These are phyloP conservation scores for Penicillium fimorum DNA, from an alignment of 495 filamentous ascomycete genomes.

Conservation along the genomic window DNA sequence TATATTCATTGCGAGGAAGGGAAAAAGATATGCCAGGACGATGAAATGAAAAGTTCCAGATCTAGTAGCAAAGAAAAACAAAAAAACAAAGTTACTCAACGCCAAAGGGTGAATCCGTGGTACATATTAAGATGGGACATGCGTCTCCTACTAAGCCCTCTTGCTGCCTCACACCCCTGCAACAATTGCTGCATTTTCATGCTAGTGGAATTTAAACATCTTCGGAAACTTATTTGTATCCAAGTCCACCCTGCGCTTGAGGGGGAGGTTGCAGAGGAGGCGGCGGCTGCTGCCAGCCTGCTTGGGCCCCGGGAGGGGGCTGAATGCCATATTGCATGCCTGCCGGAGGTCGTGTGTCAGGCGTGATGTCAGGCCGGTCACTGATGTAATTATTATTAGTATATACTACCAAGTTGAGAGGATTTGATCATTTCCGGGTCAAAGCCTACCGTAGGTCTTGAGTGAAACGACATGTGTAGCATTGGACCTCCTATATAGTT, in stretches of 20 bases:
- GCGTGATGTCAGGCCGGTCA: conserved; percentile 48
- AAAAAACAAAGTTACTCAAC: background rate
- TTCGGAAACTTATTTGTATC: conserved; percentile 17
- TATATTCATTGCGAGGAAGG: background rate
- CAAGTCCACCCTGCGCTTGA: conserved; percentile 22
- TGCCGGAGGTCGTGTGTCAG: conserved; percentile 39
- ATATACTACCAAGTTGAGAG: conserved; percentile 1
- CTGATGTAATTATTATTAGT: conserved; percentile 19
- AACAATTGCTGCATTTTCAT: background rate
- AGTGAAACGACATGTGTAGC: conserved; percentile 52
- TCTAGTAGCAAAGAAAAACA: background rate
- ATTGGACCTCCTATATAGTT: conserved; percentile 46
- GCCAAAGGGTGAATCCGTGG: background rate
- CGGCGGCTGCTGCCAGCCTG: conserved; percentile 22
- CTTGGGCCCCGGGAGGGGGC: conserved; percentile 29
- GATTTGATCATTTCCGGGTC: background rate
- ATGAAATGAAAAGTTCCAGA: background rate
- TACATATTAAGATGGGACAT: background rate
- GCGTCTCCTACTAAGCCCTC: background rate
- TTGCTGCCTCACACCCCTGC: background rate
- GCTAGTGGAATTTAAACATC: background rate
- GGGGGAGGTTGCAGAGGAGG: conserved; percentile 23
- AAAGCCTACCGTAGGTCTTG: conserved; percentile 50
- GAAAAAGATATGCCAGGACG: background rate
- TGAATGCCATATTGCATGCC: conserved; percentile 30